Evolutionary conservation across 116 monocot species (phyloP).

Genomic region (Dioscorea cayenensis): DNA sequence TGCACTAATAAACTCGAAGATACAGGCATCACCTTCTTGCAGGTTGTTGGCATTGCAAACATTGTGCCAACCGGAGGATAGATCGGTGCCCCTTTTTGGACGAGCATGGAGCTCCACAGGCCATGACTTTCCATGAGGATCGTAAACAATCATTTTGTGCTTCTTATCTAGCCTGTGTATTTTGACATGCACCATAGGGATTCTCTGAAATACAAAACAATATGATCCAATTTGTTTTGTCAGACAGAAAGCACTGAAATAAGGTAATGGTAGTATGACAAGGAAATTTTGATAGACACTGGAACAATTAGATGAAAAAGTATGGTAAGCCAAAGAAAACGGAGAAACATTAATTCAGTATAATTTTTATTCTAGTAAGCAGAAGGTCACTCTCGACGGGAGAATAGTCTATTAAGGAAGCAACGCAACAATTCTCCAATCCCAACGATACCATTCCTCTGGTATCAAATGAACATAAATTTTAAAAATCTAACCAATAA

Average conservation of each 20-base stretch:
- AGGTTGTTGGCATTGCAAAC: conserved; percentile 22
- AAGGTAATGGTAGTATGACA: not conserved
- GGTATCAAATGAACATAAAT: too few relatives aligned
- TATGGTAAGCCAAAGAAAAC: too few relatives aligned
- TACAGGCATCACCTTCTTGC: conserved; percentile 21
- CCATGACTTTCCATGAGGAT: conserved; percentile 14
- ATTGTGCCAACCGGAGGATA: conserved; percentile 14
- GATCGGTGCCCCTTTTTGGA: not conserved
- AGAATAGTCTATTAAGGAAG: too few relatives aligned
- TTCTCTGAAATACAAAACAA: not conserved
- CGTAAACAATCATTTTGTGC: not conserved
- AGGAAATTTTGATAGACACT: too few relatives aligned
- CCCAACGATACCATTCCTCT: too few relatives aligned
- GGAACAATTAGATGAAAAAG: too few relatives aligned
- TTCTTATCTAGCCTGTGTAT: not conserved
- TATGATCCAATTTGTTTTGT: not conserved
- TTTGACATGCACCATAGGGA: not conserved
- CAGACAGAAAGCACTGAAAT: not conserved
- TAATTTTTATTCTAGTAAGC: too few relatives aligned
- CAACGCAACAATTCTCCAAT: too few relatives aligned
- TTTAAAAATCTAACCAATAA: too few relatives aligned
- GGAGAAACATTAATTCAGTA: too few relatives aligned
- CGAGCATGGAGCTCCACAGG: not conserved
- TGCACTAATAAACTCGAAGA: conserved; percentile 21
- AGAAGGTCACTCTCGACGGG: too few relatives aligned